Base-by-base conservation (phyloP, 441 rosid genomes). In the Kokia cookei region DNA sequence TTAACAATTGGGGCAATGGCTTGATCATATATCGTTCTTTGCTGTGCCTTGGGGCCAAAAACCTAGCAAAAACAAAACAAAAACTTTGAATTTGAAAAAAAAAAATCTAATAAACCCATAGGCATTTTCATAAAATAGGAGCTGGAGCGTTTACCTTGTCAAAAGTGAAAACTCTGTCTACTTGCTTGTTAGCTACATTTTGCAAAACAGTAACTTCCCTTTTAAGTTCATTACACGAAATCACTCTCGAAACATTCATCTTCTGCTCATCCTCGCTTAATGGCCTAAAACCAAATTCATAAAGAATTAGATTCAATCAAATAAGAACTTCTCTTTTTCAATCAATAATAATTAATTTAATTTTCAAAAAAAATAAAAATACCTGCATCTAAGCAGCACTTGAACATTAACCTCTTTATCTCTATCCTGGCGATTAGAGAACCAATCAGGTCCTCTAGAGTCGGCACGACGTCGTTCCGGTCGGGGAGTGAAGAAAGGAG, bases 31-130 rank as follows among this genome's bases (percentile, higher is more conserved):
- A 95, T 91, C 27, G 97, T 85, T 75, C 99, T 82, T 82, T 95
- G 99, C 32, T 91, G 98, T 35, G 97, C 84, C 77, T 90, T 93
- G n/a, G 98, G 98, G 26, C 98, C 99, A 82, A 95, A 95, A 70
- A 95, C 99, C 99, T 92, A 2, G 48, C 55, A 47, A 2, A 26
- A 27, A 8, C 53, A 8, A 43, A 15, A 45, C 10, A 11, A 40
- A 35, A 15, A 17, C n/a, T 19, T 7, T 19, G 5, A 40, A 64
- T 22, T 65, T 42, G 15, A n/a, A 64, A 55, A 11, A 37, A 19
- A 58, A 11, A 26, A 24, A 71, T 22, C 24, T n/a, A 69, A 29
- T 50, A 27, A 32, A 29, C 3, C 19, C 10, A 55, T 10, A 17
- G n/a, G 35, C 11, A 17, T 5, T 29, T 37, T 12, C 19, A 29